These are phyloP conservation scores for Choiromyces venosus DNA, from an alignment of 495 filamentous ascomycete genomes.

Conservation along the genomic window DNA sequence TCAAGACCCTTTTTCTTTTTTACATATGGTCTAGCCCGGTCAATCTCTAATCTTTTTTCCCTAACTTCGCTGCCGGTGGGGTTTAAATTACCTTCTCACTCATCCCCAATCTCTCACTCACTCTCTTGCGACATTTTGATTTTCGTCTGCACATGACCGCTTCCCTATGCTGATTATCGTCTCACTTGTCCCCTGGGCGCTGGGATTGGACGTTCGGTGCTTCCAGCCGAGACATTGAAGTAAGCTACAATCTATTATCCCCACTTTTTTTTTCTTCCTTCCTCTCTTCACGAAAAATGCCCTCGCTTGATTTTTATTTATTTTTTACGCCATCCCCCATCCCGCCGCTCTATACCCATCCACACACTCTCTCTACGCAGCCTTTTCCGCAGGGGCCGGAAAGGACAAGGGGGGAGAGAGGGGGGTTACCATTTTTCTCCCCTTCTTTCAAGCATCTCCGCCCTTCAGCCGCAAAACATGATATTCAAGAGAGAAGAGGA, in stretches of 20 bases:
- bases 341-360: slow-evolving; percentile 2
- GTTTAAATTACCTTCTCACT: background rate
- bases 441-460: slow-evolving; percentile 1
- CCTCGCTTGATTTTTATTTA: background rate
- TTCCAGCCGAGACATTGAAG: slow-evolving; percentile 40
- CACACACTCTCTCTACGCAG: background rate
- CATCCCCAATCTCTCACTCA: background rate
- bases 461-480: slow-evolving; percentile 27
- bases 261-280: slow-evolving; percentile 15
- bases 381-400: background rate
- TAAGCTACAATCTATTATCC: slow-evolving; percentile 25
- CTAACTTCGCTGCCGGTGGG: background rate
- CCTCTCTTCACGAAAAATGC: background rate
- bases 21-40: background rate
- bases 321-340: background rate
- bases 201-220: slow-evolving; percentile 30
- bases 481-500: background rate
- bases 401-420: background rate
- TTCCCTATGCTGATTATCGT: slow-evolving; percentile 30
- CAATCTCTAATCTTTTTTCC: background rate
- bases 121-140: slow-evolving; percentile 12
- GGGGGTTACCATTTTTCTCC: background rate
- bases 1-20: background rate
- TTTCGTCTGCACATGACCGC: slow-evolving; percentile 32
- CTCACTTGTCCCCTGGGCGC: slow-evolving; percentile 7